Evolutionary conservation across 2,329 filamentous ascomycete species (phyloP).

Genomic region (Colletotrichum chrysophilum): DNA sequence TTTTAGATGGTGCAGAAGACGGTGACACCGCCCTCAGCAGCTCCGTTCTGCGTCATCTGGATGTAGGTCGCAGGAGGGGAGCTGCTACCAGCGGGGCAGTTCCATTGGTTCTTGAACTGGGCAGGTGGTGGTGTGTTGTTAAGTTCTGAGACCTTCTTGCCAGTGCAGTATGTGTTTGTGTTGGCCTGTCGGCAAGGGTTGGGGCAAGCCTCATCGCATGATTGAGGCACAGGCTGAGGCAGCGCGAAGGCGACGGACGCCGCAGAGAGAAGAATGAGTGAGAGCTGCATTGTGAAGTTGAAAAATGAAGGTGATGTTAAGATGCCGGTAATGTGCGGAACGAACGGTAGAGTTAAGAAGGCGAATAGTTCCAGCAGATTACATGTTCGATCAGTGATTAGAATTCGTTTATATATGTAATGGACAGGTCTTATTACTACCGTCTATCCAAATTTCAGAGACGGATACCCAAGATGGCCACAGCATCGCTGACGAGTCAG

Average conservation of each 20-base stretch:
- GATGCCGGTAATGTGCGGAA: rapidly evolving
- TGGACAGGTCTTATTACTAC: neutral
- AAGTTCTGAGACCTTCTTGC: neutral
- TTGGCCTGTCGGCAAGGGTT: neutral
- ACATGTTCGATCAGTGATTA: neutral
- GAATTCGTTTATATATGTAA: neutral
- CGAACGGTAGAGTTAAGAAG: neutral
- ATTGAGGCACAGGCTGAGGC: neutral
- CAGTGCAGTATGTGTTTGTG: neutral
- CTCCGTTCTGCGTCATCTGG: neutral
- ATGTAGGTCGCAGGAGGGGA: neutral
- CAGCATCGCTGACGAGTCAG: neutral
- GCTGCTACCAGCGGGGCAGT: neutral
- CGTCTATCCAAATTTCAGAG: neutral
- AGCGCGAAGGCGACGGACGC: neutral
- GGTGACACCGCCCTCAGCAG: neutral
- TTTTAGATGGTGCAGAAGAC: neutral
- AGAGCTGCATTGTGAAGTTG: neutral
- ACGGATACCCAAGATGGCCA: neutral
- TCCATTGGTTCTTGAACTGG: neutral
- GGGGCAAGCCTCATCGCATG: neutral
- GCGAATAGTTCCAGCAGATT: rapidly evolving
- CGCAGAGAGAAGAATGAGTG: neutral
- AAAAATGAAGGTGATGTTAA: neutral
- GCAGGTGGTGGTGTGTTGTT: neutral